Evolutionary conservation across 345 rosid genomes (phyloP), one percentile per base, ranked within the genome.

Genomic region (Carallia brachiata): DNA sequence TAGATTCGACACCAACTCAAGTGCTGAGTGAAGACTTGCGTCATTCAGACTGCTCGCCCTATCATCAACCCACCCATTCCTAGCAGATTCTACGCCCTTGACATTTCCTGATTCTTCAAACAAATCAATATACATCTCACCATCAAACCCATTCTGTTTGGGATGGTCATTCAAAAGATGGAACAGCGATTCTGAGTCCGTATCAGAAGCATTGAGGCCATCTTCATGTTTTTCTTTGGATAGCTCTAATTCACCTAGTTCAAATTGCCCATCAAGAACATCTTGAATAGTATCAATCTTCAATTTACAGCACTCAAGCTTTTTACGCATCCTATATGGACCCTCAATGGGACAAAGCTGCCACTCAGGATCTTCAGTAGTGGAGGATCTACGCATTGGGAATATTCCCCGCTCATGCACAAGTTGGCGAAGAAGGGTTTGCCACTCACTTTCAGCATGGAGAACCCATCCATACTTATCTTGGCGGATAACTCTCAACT

Each of bases 271-370:
- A 70, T 83, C 86, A 67, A 95, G 86, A 76, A 88, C 92, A 78
- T 88, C 84, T 70, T 88, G 92, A 71, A 95, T 82, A 68, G 92
- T 85, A 55, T 90, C 92, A 70, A 92, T 88, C 79, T 71, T 89
- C 79, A 89, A 84, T 73, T 84, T 92, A 87, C 89, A 87, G 66
- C 88, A 88, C 76, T 90, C 98, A 73, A 95, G 98, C 87, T 92
- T 95, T 79, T 95, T 95, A 39, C 99, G 98, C 99, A 89, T 95
- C 81, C 99, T 88, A 77, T 95, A 95, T n/a, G 99, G 98, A 70
- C 99, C 98, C 87, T 95, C 98, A 75, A 95, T 92, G 30, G 97
- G 94, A 84, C 99, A 95, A 79, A 95, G 99, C 87, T 92, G 98
- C 99, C 99, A 95, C 67, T 92, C 88, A 55, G 90, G 90, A 80